Evolutionary conservation across 2,329 filamentous ascomycete species (phyloP).

Genomic region (Emydomyces testavorans): DNA sequence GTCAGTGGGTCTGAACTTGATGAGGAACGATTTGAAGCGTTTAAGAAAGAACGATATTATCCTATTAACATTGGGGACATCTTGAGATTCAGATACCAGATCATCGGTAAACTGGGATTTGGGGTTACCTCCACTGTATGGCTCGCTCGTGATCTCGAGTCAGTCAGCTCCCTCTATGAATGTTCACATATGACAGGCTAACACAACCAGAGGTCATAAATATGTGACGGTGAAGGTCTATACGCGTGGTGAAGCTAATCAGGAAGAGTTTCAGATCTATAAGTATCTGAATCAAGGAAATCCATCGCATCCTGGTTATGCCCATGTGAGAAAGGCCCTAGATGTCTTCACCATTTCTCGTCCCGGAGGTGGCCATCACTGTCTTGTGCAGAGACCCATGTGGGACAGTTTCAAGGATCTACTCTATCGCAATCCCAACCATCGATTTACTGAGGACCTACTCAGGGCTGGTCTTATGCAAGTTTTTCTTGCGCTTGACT

Average conservation of each 20-base stretch:
- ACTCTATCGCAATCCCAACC: constrained; percentile 28
- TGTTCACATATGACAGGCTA: constrained; percentile 9
- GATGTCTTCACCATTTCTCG: constrained; percentile 26
- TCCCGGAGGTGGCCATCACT: constrained; percentile 21
- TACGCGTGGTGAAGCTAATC: constrained; percentile 15
- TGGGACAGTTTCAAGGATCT: constrained; percentile 35
- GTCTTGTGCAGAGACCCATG: constrained; percentile 28
- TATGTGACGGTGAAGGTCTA: constrained; percentile 22
- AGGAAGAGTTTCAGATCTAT: constrained; percentile 24
- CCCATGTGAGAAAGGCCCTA: constrained; percentile 23
- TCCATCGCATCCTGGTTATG: constrained; percentile 21
- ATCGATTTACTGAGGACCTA: constrained; percentile 31
- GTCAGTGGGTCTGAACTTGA: constrained; percentile 19
- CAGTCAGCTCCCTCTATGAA: constrained; percentile 14
- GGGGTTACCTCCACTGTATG: constrained; percentile 24
- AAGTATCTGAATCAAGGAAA: constrained; percentile 21
- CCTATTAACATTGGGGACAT: constrained; percentile 26
- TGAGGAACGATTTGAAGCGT: constrained; percentile 21
- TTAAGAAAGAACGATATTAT: constrained; percentile 23
- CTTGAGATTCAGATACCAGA: constrained; percentile 21
- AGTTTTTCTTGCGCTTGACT: constrained; percentile 34
- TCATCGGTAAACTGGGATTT: constrained; percentile 25
- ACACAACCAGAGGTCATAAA: constrained; percentile 16
- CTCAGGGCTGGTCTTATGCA: constrained; percentile 30
- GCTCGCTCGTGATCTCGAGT: constrained; percentile 24